These are phyloP conservation scores for Neopestalotiopsis sp. DNA, from an alignment of 2,329 filamentous ascomycete genomes.

Conservation along the genomic window DNA sequence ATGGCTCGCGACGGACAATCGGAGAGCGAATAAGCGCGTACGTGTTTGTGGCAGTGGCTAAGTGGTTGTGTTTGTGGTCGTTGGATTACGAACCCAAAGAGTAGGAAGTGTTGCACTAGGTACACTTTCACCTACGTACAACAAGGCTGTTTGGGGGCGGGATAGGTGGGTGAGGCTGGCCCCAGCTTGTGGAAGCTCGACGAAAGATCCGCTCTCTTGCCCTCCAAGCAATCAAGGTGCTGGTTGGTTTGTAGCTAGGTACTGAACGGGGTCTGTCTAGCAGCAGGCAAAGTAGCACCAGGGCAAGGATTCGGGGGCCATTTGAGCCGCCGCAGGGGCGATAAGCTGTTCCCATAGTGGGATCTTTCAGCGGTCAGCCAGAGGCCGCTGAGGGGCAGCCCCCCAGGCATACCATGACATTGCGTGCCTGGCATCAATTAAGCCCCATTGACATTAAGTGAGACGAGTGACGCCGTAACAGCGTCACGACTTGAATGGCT, in stretches of 20 bases:
- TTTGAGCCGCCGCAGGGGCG: neutral
- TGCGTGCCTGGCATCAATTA: neutral
- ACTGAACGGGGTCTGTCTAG: neutral
- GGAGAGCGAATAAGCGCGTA: neutral
- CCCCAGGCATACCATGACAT: neutral
- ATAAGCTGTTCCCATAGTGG: neutral
- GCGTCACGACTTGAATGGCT: neutral
- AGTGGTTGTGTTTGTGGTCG: neutral
- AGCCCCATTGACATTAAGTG: neutral
- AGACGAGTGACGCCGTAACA: neutral
- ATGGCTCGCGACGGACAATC: neutral
- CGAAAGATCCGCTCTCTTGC: neutral
- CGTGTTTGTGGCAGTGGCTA: neutral
- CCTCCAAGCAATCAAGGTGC: neutral
- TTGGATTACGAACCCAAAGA: constrained; percentile 9
- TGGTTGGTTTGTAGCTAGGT: neutral
- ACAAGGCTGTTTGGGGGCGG: neutral
- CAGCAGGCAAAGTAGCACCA: neutral
- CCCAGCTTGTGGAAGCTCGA: constrained; percentile 9
- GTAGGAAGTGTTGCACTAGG: neutral
- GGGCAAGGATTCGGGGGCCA: neutral
- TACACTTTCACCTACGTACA: neutral
- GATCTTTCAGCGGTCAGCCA: neutral
- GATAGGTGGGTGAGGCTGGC: neutral
- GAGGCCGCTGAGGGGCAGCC: neutral